Percentiles rank a stretch among this genome's conserved stretches.
These are phyloP conservation scores for Amaranthus palmeri DNA, from an alignment of 148 eudicot species.

Conservation along the genomic window DNA sequence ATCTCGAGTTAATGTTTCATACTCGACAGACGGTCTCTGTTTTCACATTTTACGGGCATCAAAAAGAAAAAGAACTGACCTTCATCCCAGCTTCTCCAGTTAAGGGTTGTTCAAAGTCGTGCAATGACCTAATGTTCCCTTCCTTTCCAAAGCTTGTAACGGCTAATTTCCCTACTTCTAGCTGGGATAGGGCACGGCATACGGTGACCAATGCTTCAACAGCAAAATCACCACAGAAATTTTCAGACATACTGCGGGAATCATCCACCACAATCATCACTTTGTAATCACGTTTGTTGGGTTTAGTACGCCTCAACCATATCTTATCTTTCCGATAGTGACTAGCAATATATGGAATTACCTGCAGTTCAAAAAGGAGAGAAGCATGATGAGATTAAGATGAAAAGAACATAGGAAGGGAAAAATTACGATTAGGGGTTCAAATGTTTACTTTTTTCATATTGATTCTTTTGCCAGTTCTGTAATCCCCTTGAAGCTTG, in stretches of 20 bases:
- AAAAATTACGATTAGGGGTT: neutral
- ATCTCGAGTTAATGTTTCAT: no score
- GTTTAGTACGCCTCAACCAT: slow-evolving; percentile 92
- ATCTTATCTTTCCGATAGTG: slow-evolving; percentile 93
- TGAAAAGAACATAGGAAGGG: neutral
- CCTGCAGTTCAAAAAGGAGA: slow-evolving; percentile 37
- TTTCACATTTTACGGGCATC: no score
- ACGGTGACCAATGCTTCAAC: slow-evolving; percentile 94
- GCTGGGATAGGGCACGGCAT: slow-evolving; percentile 92
- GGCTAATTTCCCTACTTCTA: slow-evolving; percentile 91
- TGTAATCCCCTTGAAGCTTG: slow-evolving; percentile 97
- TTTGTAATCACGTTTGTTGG: slow-evolving; percentile 93
- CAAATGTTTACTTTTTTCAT: slow-evolving; percentile 75
- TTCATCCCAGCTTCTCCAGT: slow-evolving; percentile 82
- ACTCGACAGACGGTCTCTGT: no score
- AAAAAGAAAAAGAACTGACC: slow-evolving; percentile 30
- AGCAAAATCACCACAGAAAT: slow-evolving; percentile 81
- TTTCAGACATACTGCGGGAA: slow-evolving; percentile 95
- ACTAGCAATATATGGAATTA: slow-evolving; percentile 88
- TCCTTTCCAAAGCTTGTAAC: slow-evolving; percentile 89
- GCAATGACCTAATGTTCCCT: slow-evolving; percentile 74
- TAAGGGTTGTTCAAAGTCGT: slow-evolving; percentile 83
- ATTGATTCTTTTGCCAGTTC: slow-evolving; percentile 96
- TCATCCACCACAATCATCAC: slow-evolving; percentile 93
- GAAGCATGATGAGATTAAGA: slow-evolving; percentile 1